Evolutionary conservation across 2,329 filamentous ascomycete species (phyloP).

Genomic region (Apiospora arundinis): DNA sequence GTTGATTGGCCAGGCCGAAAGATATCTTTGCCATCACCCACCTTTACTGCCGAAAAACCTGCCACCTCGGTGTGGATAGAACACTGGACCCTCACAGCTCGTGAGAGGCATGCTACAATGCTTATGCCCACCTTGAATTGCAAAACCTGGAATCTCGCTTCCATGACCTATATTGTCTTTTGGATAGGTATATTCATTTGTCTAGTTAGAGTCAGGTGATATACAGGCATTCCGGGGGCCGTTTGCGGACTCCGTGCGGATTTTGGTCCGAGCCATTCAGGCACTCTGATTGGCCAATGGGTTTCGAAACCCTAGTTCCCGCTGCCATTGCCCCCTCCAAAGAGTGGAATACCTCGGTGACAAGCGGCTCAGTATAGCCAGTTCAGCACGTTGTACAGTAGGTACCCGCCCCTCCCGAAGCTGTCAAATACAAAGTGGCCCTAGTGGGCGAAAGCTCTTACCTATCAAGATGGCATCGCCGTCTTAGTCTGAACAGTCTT

Average conservation of each 20-base stretch:
- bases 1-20: not conserved
- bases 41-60: not conserved
- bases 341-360: conserved; percentile 6
- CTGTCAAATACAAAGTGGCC: not conserved
- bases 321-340: not conserved
- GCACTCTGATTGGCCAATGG: not conserved
- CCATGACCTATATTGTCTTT: not conserved
- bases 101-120: not conserved
- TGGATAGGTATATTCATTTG: not conserved
- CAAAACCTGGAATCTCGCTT: not conserved
- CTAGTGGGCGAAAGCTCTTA: not conserved
- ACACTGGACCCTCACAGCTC: not conserved
- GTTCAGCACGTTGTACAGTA: not conserved
- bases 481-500: not conserved
- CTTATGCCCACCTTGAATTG: no score
- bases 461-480: not conserved
- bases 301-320: not conserved
- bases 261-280: not conserved
- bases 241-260: not conserved
- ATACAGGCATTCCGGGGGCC: not conserved
- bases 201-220: not conserved
- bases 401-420: not conserved
- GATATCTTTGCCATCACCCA: not conserved
- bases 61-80: not conserved
- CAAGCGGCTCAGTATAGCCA: not conserved